Evolutionary conservation across 768 basidiomycete genomes (phyloP), one percentile per base, ranked within the genome.

Genomic region (Lactarius evosmus): DNA sequence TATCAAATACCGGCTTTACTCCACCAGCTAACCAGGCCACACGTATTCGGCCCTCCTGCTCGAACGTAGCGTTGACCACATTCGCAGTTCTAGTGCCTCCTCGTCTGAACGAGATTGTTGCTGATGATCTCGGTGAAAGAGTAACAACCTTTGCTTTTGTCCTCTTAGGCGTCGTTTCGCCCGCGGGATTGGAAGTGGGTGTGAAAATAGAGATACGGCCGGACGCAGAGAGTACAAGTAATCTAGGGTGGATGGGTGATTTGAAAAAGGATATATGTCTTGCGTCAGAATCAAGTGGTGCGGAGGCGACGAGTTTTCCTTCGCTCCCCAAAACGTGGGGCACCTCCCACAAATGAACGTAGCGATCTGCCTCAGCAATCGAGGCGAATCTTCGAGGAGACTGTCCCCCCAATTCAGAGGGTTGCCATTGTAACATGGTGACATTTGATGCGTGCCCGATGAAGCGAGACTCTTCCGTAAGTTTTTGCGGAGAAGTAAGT

Each of bases 401-500:
- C 56, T 77, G 75, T 32, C 71, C 69, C 63, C 75, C 72, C 6
- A 40, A n/a, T 30, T 59, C 54, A 17, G 78, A 77, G 14, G 69
- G 71, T 57, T 81, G 81, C 85, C 86, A 88, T 60, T 78, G 77
- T 14, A 86, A 69, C 32, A 74, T 73, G 65, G 76, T 81, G 63
- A 85, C 75, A 8, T 80, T 74, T 25, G 87, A 85, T 4, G 85
- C 83, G 69, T 89, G 88, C 0, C 88, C 88, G 22, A 83, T 86
- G 66, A 87, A 87, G 12, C 79, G 78, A 3, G 82, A 79, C 7
- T 80, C 41, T 65, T 79, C 78, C 52, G 72, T 74, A 17, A 81
- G 79, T 72, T 80, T 82, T 69, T 76, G 76, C 19, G 75, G 62
- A 38, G 78, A 72, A 53, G 75, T 44, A 51, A 61, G 9, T 63